Base-by-base conservation (phyloP, 1,284 basidiomycete species). In the Mycosarcoma maydis region DNA sequence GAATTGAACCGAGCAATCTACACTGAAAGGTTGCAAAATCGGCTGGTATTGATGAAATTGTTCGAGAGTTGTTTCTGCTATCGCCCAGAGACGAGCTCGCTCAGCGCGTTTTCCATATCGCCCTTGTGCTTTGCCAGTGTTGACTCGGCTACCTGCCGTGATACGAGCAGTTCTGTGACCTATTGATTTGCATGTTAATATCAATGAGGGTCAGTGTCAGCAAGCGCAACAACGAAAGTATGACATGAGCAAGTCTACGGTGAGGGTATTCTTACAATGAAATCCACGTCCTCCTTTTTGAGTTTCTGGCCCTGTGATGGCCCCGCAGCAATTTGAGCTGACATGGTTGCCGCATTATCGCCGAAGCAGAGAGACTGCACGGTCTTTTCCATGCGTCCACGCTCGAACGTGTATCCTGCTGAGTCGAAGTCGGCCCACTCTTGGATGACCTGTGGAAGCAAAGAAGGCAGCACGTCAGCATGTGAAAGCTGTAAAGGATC, bases 401-500 rank as follows among this genome's bases (percentile, higher is more conserved):
- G 65, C 53, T 77, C 77, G 41, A 78, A 78, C 40, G 69, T 69
- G 56, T 59, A 75, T n/a, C 77, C 73, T 26, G 59, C 59, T 42
- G 72, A 70, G 54, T 77, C 77, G 29, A 68, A 69, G 56, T 78
- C 77, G 40, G 71, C 73, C 77, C 77, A 78, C 40, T 78, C 75
- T 59, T 78, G 77, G 39, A 78, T 77, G 32, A 78, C 75, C 64
- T 78, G 53, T 27, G 3, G 6, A n/a, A 33, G 22, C 7, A 34
- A 34, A 34, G 33, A 34, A 34, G 10, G 33, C n/a, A n/a, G n/a
- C n/a, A n/a, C n/a, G n/a, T n/a, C n/a, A n/a, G n/a, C n/a, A n/a
- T n/a, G n/a, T n/a, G n/a, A n/a, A n/a, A n/a, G n/a, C n/a, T n/a
- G n/a, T n/a, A n/a, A n/a, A n/a, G n/a, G n/a, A n/a, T n/a, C n/a